Evolutionary conservation across 169 alveolate species (phyloP).

Genomic region (Plasmodium gonderi): DNA sequence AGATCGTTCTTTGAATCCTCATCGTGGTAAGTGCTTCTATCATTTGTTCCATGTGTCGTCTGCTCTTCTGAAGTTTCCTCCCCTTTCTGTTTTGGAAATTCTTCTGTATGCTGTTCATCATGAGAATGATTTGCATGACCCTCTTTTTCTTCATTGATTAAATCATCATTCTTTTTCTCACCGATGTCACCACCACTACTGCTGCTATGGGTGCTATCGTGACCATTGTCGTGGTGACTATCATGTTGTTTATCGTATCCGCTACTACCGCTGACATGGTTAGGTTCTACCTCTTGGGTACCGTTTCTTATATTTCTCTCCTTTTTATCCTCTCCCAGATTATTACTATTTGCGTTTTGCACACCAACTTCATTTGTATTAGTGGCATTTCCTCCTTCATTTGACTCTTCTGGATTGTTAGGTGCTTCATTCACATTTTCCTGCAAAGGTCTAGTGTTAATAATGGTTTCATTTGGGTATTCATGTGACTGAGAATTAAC

Average conservation of each 20-base stretch:
- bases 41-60: neutral
- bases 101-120: too few relatives aligned
- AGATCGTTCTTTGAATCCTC: neutral
- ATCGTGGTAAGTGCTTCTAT: too few relatives aligned
- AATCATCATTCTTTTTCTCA: neutral
- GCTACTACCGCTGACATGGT: neutral
- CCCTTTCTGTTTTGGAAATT: too few relatives aligned
- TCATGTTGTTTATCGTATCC: neutral
- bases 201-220: neutral
- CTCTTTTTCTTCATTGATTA: neutral
- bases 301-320: too few relatives aligned
- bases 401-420: neutral
- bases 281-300: neutral
- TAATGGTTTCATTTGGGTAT: neutral
- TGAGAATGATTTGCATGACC: too few relatives aligned
- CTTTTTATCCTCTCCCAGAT: too few relatives aligned
- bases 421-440: conserved; percentile 4
- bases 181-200: neutral
- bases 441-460: conserved; percentile 18
- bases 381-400: neutral
- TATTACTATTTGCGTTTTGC: too few relatives aligned
- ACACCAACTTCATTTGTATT: neutral
- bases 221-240: too few relatives aligned
- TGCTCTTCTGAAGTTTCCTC: neutral
- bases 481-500: neutral